phyloP scores from a whole-genome alignment of 2,329 filamentous ascomycete genomes.

The Paramyrothecium roridum region DNA sequence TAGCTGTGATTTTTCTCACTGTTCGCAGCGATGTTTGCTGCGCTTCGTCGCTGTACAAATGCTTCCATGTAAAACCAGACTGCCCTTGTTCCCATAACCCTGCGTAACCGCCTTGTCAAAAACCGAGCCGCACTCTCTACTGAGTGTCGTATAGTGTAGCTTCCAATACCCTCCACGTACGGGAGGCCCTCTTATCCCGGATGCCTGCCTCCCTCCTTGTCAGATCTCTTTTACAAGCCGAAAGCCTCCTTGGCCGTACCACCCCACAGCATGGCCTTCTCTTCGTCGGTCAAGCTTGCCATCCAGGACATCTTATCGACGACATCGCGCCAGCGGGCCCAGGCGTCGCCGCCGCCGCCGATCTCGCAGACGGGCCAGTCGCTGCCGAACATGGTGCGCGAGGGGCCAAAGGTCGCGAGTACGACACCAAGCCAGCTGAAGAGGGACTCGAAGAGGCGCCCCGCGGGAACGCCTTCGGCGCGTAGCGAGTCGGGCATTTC shows the following conservation, averaged over 20 bases:
- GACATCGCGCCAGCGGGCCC: conserved; percentile 71
- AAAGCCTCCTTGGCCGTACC: conserved; percentile 73
- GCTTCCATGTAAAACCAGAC: too few species aligned
- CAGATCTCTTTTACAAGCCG: conserved; percentile 31
- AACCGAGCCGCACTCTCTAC: neutral
- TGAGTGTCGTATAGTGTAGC: too few species aligned
- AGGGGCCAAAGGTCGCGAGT: conserved; percentile 67
- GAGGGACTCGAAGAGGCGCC: conserved; percentile 60
- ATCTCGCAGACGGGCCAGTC: conserved; percentile 93
- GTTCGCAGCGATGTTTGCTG: too few species aligned
- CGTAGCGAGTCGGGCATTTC: conserved; percentile 65
- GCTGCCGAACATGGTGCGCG: conserved; percentile 81
- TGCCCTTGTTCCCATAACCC: too few species aligned
- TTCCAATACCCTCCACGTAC: too few species aligned
- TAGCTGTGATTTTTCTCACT: too few species aligned
- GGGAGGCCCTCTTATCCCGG: too few species aligned
- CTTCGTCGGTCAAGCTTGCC: conserved; percentile 56
- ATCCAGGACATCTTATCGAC: conserved; percentile 66
- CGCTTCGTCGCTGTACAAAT: too few species aligned
- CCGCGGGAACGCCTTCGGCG: conserved; percentile 33
- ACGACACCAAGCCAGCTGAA: conserved; percentile 71
- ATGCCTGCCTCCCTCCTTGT: neutral
- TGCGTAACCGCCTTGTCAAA: too few species aligned
- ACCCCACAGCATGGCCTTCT: conserved; percentile 67
- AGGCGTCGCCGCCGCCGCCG: conserved; percentile 52